These are phyloP conservation scores for Podospora comata DNA, from an alignment of 495 filamentous ascomycete species.

Conservation along the genomic window DNA sequence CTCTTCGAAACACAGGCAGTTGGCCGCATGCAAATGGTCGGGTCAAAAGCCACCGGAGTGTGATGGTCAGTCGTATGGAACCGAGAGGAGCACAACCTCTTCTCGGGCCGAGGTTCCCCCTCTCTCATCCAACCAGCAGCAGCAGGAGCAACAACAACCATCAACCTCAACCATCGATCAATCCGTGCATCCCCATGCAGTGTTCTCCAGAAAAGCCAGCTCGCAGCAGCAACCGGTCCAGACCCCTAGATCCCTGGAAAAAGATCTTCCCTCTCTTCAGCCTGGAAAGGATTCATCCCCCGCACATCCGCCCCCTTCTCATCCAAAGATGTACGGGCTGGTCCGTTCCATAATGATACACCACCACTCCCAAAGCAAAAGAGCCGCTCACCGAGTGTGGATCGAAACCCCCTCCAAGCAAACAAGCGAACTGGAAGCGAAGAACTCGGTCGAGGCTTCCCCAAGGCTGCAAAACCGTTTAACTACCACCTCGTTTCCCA, in stretches of 20 bases:
- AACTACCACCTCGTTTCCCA: not conserved
- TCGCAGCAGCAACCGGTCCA: not conserved
- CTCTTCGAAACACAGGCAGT: not conserved
- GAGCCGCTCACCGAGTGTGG: slow-evolving; percentile 31
- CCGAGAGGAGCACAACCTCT: not conserved
- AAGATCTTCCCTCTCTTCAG: not conserved
- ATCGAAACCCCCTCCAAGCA: slow-evolving; percentile 16
- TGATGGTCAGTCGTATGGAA: not conserved
- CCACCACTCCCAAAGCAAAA: not conserved
- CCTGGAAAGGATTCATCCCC: not conserved
- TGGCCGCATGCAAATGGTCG: not conserved
- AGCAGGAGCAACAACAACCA: not conserved
- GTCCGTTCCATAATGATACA: slow-evolving; percentile 15
- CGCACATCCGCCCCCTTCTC: not conserved
- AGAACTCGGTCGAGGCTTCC: slow-evolving; percentile 6
- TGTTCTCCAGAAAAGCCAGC: not conserved
- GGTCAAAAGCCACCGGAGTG: not conserved
- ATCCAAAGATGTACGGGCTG: slow-evolving; percentile 18
- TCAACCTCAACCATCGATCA: not conserved
- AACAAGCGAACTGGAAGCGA: slow-evolving; percentile 6
- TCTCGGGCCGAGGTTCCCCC: not conserved
- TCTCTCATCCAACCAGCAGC: not conserved
- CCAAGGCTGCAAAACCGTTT: not conserved
- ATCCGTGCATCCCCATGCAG: not conserved
- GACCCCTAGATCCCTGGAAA: not conserved